These are phyloP conservation scores for Trametes villosa DNA, from an alignment of 768 basidiomycete genomes.

Conservation along the genomic window DNA sequence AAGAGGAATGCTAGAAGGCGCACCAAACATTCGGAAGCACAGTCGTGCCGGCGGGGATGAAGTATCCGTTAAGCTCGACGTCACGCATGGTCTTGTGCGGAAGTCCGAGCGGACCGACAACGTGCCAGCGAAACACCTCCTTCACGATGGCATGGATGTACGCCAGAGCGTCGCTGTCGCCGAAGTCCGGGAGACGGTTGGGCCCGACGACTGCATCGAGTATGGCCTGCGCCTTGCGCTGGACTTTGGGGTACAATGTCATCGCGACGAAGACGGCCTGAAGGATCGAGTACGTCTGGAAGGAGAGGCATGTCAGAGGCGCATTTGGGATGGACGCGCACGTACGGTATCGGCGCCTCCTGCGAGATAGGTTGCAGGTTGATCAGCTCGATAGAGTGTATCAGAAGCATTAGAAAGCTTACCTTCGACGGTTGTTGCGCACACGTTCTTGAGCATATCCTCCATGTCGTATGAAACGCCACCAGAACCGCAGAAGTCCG, in stretches of 20 bases:
- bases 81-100: slow-evolving; percentile 23
- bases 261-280: slow-evolving; percentile 34
- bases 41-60: slow-evolving; percentile 32
- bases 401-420: neutral
- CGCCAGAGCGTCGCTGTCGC: slow-evolving; percentile 22
- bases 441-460: neutral
- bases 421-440: slow-evolving; percentile 3
- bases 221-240: slow-evolving; percentile 31
- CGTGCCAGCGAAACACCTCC: slow-evolving; percentile 31
- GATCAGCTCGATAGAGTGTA: slow-evolving; percentile 3
- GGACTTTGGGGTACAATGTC: slow-evolving; percentile 28
- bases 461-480: neutral
- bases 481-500: neutral
- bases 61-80: slow-evolving; percentile 33
- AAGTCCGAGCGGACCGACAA: slow-evolving; percentile 23
- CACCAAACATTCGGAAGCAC: slow-evolving; percentile 35
- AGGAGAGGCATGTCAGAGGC: neutral
- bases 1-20: neutral
- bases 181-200: slow-evolving; percentile 27
- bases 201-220: slow-evolving; percentile 31
- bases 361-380: neutral
- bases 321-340: too few species aligned
- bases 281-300: slow-evolving; percentile 35
- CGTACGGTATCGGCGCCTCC: slow-evolving; percentile 6
- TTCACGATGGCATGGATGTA: slow-evolving; percentile 27